These are phyloP conservation scores for Platanthera zijinensis DNA, from an alignment of 106 monocot genomes.

Conservation along the genomic window DNA sequence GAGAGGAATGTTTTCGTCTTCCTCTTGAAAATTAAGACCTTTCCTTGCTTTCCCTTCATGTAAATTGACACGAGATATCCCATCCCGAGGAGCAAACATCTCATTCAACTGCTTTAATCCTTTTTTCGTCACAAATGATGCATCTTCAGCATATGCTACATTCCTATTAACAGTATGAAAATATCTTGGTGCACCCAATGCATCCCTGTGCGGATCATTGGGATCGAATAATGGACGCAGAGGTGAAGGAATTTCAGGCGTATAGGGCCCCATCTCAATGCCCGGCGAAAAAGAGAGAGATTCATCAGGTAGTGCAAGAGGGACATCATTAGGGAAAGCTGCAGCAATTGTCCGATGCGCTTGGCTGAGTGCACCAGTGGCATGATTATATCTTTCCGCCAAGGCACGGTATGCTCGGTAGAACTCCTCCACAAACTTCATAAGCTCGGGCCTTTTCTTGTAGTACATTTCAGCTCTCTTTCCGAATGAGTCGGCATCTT, in stretches of 20 bases:
- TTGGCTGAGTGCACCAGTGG: conserved; percentile 58
- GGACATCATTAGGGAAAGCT: conserved; percentile 58
- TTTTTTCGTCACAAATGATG: conserved; percentile 8
- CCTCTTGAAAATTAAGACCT: conserved; percentile 11
- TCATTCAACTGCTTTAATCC: conserved; percentile 45
- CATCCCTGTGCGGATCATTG: conserved; percentile 28
- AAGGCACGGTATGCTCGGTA: conserved; percentile 72
- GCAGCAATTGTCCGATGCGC: conserved; percentile 63
- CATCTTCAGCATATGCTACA: conserved; percentile 18
- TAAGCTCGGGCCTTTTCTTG: conserved; percentile 57
- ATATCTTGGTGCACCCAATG: conserved; percentile 16
- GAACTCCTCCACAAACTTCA: conserved; percentile 59
- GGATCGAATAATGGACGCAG: conserved; percentile 15
- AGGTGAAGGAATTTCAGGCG: conserved; percentile 36
- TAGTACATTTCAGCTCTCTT: conserved; percentile 80
- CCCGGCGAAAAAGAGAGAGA: conserved; percentile 19
- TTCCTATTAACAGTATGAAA: conserved; percentile 15
- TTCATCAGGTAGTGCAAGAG: conserved; percentile 40
- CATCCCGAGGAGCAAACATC: conserved; percentile 26
- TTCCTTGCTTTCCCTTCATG: conserved; percentile 24
- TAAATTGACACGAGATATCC: conserved; percentile 13
- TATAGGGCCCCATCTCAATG: conserved; percentile 31
- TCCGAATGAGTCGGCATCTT: conserved; percentile 77
- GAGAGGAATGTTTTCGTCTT: background rate
- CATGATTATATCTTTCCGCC: conserved; percentile 71